Percentiles rank a stretch among this genome's conserved stretches.
Conservation (phyloP, 257 asterid genomes). For the Striga asiatica region DNA sequence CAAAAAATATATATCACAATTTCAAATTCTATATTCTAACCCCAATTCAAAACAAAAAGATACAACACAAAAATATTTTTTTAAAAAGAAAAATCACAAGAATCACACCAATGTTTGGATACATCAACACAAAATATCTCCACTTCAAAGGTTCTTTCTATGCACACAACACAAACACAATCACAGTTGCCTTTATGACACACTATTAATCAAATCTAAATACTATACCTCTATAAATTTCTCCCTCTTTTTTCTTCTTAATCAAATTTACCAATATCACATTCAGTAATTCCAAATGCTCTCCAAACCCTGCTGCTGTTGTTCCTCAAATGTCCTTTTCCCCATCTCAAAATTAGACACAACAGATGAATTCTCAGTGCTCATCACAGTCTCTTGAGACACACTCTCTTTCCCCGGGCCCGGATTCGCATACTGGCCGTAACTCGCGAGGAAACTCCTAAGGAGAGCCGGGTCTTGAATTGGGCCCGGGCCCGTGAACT, state of each 20-base stretch:
- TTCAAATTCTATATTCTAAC: no score
- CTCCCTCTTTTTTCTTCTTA: not conserved
- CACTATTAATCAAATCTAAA: not conserved
- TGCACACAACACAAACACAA: not conserved
- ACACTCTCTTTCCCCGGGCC: slow-evolving; percentile 29
- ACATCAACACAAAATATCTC: no score
- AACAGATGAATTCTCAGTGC: slow-evolving; percentile 39
- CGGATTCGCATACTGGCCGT: slow-evolving; percentile 22
- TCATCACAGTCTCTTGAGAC: slow-evolving; percentile 37
- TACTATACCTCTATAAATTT: not conserved
- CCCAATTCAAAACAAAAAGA: no score
- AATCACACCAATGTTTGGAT: no score
- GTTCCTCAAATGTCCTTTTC: slow-evolving; percentile 35
- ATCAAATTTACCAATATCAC: no score
- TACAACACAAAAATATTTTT: no score
- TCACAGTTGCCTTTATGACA: no score
- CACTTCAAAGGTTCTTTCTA: no score
- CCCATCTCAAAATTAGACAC: slow-evolving; percentile 47
- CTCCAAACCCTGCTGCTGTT: slow-evolving; percentile 42
- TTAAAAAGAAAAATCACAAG: no score
- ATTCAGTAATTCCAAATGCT: slow-evolving; percentile 50
- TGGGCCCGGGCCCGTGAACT: slow-evolving; percentile 18
- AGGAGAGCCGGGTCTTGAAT: slow-evolving; percentile 22
- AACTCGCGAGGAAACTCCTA: slow-evolving; percentile 25
- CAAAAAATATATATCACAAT: no score